Base-by-base conservation (phyloP, 148 eudicot genomes). In the Vaccinium myrtillus region DNA sequence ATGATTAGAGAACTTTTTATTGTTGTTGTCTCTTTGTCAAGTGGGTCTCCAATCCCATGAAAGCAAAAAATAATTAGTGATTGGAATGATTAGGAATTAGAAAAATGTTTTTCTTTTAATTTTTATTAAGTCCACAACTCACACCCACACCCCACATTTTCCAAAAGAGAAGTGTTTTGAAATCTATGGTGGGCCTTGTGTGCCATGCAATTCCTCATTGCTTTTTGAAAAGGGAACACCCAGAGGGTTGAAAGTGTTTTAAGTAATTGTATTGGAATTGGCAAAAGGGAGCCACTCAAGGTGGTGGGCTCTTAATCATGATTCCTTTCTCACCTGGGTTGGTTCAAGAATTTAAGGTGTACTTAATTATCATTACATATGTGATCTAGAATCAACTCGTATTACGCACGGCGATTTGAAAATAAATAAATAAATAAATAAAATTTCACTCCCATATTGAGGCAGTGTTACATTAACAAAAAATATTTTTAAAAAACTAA, bases 1-100 rank as follows among this genome's bases (percentile, higher is more conserved):
- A 63, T 81, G 56, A 63, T 80, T 80, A 23, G 14, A 19, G 2
- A 21, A 39, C 82, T 63, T 81, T 81, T 63, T 23, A n/a, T 39
- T 61, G 55, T 43, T 15, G 54, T 49, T 50, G 83, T 21, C 73
- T n/a, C 49, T 18, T 59, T 59, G 80, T 81, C 78, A 67, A 39
- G 87, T 86, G 85, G 82, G 85, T 77, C 87, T 65, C 78, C 39
- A 82, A 82, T 86, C 82, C 82, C 85, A 82, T 86, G 85, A 82
- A 82, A 82, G 58, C 59, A 5, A 71, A 73, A 61, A 18, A 65
- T 8, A 55, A 43, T 43, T 43, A 16, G 84, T 82, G 87, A 86
- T 65, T 78, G 53, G 16, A 82, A 86, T 86, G 82, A 86, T 86
- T 77, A 69, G 85, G 12, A 49, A 23, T 23, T 65, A n/a, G 14